Evolutionary conservation across 768 basidiomycete genomes (phyloP), one percentile per base, ranked within the genome.

Genomic region (Tubosaeta brunneosetosa): DNA sequence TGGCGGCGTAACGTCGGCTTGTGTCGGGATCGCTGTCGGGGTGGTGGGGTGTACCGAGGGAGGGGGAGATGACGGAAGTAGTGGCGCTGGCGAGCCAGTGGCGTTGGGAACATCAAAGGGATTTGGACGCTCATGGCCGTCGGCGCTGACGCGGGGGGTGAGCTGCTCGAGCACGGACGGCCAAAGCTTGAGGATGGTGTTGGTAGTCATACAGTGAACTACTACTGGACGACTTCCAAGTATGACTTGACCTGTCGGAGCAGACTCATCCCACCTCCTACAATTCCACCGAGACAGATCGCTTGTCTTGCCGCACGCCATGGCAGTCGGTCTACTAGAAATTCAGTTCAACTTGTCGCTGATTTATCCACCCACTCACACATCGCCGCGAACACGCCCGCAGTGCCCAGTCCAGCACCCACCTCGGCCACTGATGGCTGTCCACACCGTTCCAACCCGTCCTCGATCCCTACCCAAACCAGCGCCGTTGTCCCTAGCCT

Each of bases 161-260:
- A 79, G 73, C 61, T 82, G 82, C 61, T 83, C 84, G 48, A 66
- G 66, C 56, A 69, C 67, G 50, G 63, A 64, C 46, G 83, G 79
- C 88, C 88, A 86, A 55, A 88, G 73, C 64, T 82, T 85, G 59
- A 89, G 74, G 83, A 88, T 86, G 47, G 3, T 41, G 43, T 38
- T 46, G 54, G 26, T 52, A 59, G 55, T 58, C n/a, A 55, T 17
- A 29, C 34, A 11, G 27, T 36, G 42, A 61, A 33, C 34, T 10
- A 50, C 42, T 44, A 44, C 43, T 55, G 55, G n/a, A 61, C 63
- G 45, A 47, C 54, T 44, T 59, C 63, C 61, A 74, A 53, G 45
- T 61, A 59, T 11, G 65, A 55, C 53, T 60, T 68, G 22, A 66
- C 71, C 72, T 72, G 74, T 9, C 75, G 67, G 53, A 85, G 61